A percentile compares a stretch with the other conserved stretches of the same genome.
These are phyloP conservation scores for Lodderomyces oxycetoniae DNA, from an alignment of 1,139 yeast genomes.

Conservation along the genomic window DNA sequence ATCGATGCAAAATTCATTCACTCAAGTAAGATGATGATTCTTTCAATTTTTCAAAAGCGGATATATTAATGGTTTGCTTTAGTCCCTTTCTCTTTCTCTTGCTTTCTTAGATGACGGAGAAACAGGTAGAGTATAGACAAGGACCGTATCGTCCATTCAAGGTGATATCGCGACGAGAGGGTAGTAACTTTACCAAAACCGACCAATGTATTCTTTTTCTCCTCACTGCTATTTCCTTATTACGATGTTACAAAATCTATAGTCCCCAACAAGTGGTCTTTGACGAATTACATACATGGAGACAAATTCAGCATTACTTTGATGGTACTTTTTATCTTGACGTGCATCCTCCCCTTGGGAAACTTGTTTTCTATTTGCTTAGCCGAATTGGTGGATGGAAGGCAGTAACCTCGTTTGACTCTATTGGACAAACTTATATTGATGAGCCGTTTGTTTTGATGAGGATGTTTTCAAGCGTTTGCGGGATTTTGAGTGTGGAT, in stretches of 20 bases:
- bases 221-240: slow-evolving; percentile 14
- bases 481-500: slow-evolving; percentile 44
- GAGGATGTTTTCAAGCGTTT: slow-evolving; percentile 30
- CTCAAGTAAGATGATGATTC: too few relatives aligned
- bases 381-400: too few relatives aligned
- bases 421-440: slow-evolving; percentile 29
- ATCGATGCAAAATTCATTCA: too few relatives aligned
- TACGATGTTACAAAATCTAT: slow-evolving; percentile 54
- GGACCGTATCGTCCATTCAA: slow-evolving; percentile 5
- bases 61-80: too few relatives aligned
- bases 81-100: too few relatives aligned
- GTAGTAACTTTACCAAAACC: slow-evolving; percentile 2
- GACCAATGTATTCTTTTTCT: slow-evolving; percentile 10
- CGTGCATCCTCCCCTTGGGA: slow-evolving; percentile 59
- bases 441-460: slow-evolving; percentile 32
- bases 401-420: slow-evolving; percentile 33
- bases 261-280: slow-evolving; percentile 82
- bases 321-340: slow-evolving; percentile 59
- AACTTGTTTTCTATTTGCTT: slow-evolving; percentile 43
- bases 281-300: slow-evolving; percentile 72
- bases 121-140: not conserved
- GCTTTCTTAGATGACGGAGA: too few relatives aligned
- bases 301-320: slow-evolving; percentile 43
- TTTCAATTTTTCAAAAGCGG: too few relatives aligned
- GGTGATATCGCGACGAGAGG: not conserved